A percentile compares a stretch with the other conserved stretches of the same genome.
phyloP scores from a whole-genome alignment of 331 rosid genomes.

The Acacia concinna region DNA sequence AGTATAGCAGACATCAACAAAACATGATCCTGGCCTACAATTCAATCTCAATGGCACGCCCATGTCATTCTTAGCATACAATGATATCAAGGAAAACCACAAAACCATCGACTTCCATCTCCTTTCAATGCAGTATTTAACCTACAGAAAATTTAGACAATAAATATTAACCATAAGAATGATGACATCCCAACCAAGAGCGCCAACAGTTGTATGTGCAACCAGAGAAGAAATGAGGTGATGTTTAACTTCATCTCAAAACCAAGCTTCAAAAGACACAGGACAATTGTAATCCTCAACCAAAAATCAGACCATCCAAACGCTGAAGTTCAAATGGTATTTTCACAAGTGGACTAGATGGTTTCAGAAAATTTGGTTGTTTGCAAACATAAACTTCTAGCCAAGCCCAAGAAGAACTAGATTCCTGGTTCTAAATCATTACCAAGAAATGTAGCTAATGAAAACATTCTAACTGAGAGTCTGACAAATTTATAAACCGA shows the following conservation, averaged over 20 bases:
- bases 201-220: constrained; percentile 22
- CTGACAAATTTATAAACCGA: constrained; percentile 11
- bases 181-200: constrained; percentile 27
- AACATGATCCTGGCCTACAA: constrained; percentile 68
- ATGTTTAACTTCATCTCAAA: constrained; percentile 12
- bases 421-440: constrained; percentile 10
- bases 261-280: constrained; percentile 6
- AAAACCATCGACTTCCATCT: constrained; percentile 64
- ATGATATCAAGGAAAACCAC: constrained; percentile 86
- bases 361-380: constrained; percentile 12
- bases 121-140: constrained; percentile 59
- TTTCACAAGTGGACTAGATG: constrained; percentile 22
- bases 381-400: neutral
- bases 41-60: constrained; percentile 80
- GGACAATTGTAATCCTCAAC: constrained; percentile 15
- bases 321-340: constrained; percentile 20
- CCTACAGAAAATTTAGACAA: constrained; percentile 46
- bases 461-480: constrained; percentile 3
- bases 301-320: constrained; percentile 6
- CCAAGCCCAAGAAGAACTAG: constrained; percentile 3
- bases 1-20: constrained; percentile 68
- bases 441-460: neutral
- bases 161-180: constrained; percentile 8
- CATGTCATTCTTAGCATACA: constrained; percentile 69
- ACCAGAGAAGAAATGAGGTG: constrained; percentile 21